phyloP scores from a whole-genome alignment of 495 filamentous ascomycete genomes.

The Podospora sp. region DNA sequence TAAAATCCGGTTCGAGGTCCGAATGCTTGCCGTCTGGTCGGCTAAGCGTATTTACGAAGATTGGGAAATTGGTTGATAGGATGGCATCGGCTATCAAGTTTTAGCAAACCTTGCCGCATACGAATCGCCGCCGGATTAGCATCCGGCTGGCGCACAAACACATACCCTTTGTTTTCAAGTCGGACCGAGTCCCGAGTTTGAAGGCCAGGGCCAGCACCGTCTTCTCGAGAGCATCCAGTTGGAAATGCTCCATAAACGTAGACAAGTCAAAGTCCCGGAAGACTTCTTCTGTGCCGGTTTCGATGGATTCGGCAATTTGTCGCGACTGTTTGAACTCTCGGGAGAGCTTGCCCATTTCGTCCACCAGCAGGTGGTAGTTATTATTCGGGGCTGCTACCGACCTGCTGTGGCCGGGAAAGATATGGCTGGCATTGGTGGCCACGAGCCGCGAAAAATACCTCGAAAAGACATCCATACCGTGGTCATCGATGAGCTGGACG shows the following conservation, averaged over 20 bases:
- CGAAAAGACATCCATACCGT: slow-evolving; percentile 95
- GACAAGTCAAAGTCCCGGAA: slow-evolving; percentile 93
- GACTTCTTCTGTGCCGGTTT: slow-evolving; percentile 78
- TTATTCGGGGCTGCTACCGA: slow-evolving; percentile 66
- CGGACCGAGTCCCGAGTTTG: slow-evolving; percentile 72
- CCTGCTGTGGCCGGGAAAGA: slow-evolving; percentile 76
- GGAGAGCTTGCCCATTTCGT: slow-evolving; percentile 82
- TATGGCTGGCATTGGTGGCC: slow-evolving; percentile 78
- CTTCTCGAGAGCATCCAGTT: slow-evolving; percentile 83
- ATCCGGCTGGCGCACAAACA: slow-evolving; percentile 20
- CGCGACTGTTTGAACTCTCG: slow-evolving; percentile 78
- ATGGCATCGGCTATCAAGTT: slow-evolving; percentile 73
- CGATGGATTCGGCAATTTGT: slow-evolving; percentile 91
- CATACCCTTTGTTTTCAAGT: slow-evolving; percentile 87
- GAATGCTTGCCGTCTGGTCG: slow-evolving; percentile 59
- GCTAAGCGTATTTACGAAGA: slow-evolving; percentile 73
- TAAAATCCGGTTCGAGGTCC: slow-evolving; percentile 65
- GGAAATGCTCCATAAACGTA: slow-evolving; percentile 91
- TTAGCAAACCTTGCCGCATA: slow-evolving; percentile 29
- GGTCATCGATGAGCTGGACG: slow-evolving; percentile 79
- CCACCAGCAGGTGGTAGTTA: slow-evolving; percentile 78
- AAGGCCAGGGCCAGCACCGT: slow-evolving; percentile 87
- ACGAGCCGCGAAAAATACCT: slow-evolving; percentile 91
- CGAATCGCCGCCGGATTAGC: background rate
- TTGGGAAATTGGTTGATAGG: slow-evolving; percentile 69